A percentile compares a stretch with the other conserved stretches of the same genome.
These are phyloP conservation scores for Fagus crenata DNA, from an alignment of 306 rosid genomes.

Conservation along the genomic window DNA sequence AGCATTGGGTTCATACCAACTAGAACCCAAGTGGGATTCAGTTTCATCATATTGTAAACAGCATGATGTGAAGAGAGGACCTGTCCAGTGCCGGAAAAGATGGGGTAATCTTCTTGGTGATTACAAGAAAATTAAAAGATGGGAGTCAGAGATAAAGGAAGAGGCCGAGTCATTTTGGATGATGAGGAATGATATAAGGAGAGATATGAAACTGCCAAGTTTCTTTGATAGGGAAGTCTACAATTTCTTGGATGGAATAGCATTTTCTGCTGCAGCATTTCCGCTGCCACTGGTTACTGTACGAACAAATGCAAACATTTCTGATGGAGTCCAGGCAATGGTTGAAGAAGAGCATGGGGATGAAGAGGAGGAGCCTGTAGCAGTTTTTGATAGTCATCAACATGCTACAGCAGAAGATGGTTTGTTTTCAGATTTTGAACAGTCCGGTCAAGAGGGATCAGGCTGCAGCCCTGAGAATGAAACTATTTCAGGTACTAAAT, in stretches of 20 bases:
- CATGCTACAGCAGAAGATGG: background rate
- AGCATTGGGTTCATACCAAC: conserved; percentile 19
- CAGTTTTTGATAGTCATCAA: background rate
- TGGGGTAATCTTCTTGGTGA: conserved; percentile 56
- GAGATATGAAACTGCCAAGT: conserved; percentile 44
- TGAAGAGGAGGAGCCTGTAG: conserved; percentile 31
- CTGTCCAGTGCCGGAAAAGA: conserved; percentile 51
- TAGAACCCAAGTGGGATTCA: conserved; percentile 48
- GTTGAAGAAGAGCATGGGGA: background rate
- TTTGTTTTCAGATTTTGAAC: background rate
- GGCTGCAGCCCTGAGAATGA: conserved; percentile 47
- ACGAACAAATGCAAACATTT: conserved; percentile 16
- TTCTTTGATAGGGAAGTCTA: conserved; percentile 48
- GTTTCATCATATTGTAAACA: conserved; percentile 43
- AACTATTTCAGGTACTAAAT: conserved; percentile 6
- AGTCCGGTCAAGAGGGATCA: conserved; percentile 36
- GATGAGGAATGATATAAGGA: conserved; percentile 45
- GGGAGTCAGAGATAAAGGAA: conserved; percentile 32
- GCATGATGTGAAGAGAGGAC: conserved; percentile 48
- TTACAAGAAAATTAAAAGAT: conserved; percentile 51
- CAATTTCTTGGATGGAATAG: conserved; percentile 42
- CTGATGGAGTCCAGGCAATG: conserved; percentile 22
- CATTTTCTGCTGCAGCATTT: conserved; percentile 32
- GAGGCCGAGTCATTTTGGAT: conserved; percentile 47
- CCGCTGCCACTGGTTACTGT: conserved; percentile 38